Evolutionary conservation across 345 rosid species (phyloP).

Genomic region (Gossypium raimondii): DNA sequence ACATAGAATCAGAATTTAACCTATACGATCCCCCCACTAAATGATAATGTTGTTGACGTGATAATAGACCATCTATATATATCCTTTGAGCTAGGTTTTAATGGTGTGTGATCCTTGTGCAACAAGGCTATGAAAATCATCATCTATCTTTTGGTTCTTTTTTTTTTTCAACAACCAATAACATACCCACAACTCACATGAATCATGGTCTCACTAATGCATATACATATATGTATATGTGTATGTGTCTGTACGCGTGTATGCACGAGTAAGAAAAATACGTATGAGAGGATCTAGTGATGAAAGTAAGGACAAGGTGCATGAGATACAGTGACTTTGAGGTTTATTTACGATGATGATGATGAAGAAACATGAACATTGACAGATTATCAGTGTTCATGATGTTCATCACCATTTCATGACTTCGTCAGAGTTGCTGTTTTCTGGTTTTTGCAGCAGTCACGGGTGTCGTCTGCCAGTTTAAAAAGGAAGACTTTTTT

Average conservation of each 20-base stretch:
- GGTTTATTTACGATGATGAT: not conserved
- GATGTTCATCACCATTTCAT: no score
- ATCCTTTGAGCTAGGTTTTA: no score
- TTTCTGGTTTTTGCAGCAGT: not conserved
- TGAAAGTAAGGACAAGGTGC: constrained; percentile 5
- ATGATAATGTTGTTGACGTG: no score
- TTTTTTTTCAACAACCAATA: not conserved
- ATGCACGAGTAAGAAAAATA: not conserved
- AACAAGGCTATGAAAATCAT: not conserved
- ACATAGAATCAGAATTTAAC: no score
- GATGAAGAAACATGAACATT: not conserved
- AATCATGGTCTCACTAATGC: not conserved
- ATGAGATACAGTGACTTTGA: not conserved
- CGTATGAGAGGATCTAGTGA: constrained; percentile 18
- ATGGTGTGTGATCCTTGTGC: no score
- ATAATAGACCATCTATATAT: no score
- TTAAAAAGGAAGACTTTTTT: not conserved
- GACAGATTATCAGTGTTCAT: not conserved
- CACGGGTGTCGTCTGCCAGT: not conserved
- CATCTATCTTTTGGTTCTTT: not conserved
- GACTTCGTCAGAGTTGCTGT: no score
- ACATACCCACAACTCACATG: constrained; percentile 6
- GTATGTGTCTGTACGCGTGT: not conserved
- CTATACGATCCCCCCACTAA: no score
- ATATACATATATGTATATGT: not conserved